These are phyloP conservation scores for Lachnellula subtilissima DNA, from an alignment of 2,329 filamentous ascomycete genomes.

Conservation along the genomic window DNA sequence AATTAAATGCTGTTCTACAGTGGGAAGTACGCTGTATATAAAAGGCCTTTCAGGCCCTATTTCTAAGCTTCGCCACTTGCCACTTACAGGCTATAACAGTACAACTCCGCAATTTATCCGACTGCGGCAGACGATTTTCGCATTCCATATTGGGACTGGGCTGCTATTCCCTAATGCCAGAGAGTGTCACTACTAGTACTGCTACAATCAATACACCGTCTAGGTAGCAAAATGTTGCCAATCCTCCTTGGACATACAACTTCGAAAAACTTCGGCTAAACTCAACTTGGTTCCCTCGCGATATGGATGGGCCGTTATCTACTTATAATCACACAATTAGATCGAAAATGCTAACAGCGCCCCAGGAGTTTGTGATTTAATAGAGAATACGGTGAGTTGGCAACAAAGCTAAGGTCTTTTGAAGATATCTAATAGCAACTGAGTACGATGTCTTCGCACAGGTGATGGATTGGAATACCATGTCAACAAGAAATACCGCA, in stretches of 20 bases:
- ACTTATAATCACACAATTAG: background rate
- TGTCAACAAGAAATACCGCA: background rate
- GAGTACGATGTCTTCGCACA: background rate
- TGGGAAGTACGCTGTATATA: too few species aligned
- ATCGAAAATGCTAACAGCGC: background rate
- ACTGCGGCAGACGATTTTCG: slow-evolving; percentile 36
- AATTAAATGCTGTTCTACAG: too few species aligned
- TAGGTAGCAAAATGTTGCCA: slow-evolving; percentile 33
- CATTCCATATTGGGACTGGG: slow-evolving; percentile 46
- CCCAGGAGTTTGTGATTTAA: background rate
- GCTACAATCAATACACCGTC: slow-evolving; percentile 27
- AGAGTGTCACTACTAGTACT: slow-evolving; percentile 25
- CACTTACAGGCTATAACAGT: too few species aligned
- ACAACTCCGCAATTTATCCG: slow-evolving; percentile 35
- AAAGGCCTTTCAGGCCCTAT: too few species aligned
- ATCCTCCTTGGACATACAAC: slow-evolving; percentile 47
- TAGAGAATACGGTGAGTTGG: background rate
- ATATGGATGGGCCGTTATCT: slow-evolving; percentile 11
- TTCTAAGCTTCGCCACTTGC: too few species aligned
- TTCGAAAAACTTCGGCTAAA: slow-evolving; percentile 37
- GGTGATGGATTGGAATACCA: background rate
- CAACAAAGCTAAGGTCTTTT: background rate
- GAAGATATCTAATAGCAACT: background rate
- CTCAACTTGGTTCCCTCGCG: slow-evolving; percentile 35
- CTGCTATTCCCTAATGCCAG: slow-evolving; percentile 37